phyloP scores from a whole-genome alignment of 225 moss, liverwort and hornwort species.

The Physcomitrellopsis africana region DNA sequence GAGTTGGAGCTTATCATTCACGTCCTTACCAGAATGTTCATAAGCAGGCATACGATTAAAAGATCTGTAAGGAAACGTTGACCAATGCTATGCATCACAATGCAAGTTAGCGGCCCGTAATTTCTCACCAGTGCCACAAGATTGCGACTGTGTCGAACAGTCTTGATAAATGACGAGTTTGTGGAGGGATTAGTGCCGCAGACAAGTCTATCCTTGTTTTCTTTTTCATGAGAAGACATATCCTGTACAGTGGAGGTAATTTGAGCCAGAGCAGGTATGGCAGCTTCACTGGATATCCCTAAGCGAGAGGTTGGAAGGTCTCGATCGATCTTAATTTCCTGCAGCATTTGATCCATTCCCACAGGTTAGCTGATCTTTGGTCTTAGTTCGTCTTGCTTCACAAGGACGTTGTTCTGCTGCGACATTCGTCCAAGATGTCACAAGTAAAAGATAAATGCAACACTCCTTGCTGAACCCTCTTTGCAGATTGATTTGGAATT shows the following conservation, averaged over 20 bases:
- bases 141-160: background rate
- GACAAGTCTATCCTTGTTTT: background rate
- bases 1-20: background rate
- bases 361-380: background rate
- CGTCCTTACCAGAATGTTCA: background rate
- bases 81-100: background rate
- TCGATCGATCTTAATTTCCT: background rate
- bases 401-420: background rate
- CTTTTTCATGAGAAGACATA: background rate
- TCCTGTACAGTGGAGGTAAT: background rate
- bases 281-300: background rate
- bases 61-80: background rate
- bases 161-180: slow-evolving; percentile 14
- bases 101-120: background rate
- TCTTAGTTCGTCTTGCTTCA: background rate
- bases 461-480: background rate
- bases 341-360: slow-evolving; percentile 12
- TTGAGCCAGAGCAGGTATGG: background rate
- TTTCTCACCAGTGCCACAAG: slow-evolving; percentile 7
- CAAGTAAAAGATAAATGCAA: background rate
- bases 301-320: background rate
- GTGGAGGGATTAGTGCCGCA: background rate
- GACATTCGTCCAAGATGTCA: background rate
- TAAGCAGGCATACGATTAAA: background rate
- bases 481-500: background rate